These are phyloP conservation scores for Metschnikowia orientalis DNA, from an alignment of 805 yeast genomes.

Conservation along the genomic window DNA sequence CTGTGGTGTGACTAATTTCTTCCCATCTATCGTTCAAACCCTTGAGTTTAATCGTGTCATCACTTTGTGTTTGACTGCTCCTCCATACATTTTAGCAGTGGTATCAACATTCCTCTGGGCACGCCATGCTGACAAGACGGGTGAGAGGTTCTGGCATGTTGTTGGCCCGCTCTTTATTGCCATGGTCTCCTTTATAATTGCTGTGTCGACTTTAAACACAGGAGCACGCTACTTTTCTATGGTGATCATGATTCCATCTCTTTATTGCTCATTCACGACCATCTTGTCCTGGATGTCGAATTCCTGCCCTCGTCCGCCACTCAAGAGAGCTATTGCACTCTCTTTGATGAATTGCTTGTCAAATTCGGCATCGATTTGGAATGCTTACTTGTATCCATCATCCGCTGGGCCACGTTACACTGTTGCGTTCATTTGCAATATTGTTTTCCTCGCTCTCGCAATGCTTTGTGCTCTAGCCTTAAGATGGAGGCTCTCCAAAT, in stretches of 20 bases:
- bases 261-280: conserved; percentile 51
- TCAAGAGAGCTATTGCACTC: conserved; percentile 55
- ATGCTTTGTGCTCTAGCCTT: conserved; percentile 36
- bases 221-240: conserved; percentile 58
- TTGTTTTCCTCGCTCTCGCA: conserved; percentile 42
- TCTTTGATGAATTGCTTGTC: conserved; percentile 55
- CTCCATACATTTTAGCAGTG: conserved; percentile 53
- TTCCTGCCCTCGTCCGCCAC: conserved; percentile 53
- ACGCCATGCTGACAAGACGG: conserved; percentile 51
- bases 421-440: conserved; percentile 45
- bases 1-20: conserved; percentile 57
- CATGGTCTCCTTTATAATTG: conserved; percentile 43
- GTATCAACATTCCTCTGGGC: conserved; percentile 50
- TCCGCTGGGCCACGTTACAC: conserved; percentile 44
- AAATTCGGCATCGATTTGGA: conserved; percentile 55
- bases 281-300: conserved; percentile 55
- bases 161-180: conserved; percentile 40
- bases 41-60: conserved; percentile 46
- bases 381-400: conserved; percentile 47
- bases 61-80: conserved; percentile 55
- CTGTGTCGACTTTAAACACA: conserved; percentile 47
- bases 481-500: conserved; percentile 32
- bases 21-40: conserved; percentile 57
- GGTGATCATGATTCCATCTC: conserved; percentile 55
- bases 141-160: conserved; percentile 52